Base-by-base conservation (phyloP, 139 green algal genomes). In the Chlamydomonas incerta region DNA sequence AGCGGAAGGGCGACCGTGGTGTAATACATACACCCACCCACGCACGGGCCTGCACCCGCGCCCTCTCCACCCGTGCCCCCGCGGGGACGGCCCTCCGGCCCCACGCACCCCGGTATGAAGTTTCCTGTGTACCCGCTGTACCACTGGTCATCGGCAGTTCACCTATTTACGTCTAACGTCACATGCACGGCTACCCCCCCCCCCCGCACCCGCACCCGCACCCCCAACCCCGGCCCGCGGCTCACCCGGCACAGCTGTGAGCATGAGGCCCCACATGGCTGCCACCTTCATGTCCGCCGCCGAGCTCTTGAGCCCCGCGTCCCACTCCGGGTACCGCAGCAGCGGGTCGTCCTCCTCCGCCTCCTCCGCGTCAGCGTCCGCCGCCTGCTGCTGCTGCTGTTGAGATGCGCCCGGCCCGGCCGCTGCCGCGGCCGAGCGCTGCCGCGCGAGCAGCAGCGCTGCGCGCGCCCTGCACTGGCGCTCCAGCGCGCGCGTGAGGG, bases 181-280 rank as follows among this genome's bases (percentile, higher is more conserved):
- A n/a, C n/a, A n/a, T n/a, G n/a, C n/a, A n/a, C n/a, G n/a, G n/a
- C n/a, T n/a, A n/a, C n/a, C n/a, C n/a, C n/a, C 55, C 18, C 55
- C 55, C 11, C 55, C 55, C 2, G 55, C 55, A 2, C 55, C 18
- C 55, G 13, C 18, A 6, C 55, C 18, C 55, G 9, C 2, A 2
- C 55, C 11, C 11, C 50, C 11, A 57, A 10, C 50, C 50, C 50
- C 11, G 11, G 50, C 50, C 50, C 50, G 50, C 50, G 50, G 50
- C 72, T 52, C 41, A 91, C 87, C 79, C 68, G 72, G 83, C 41
- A 91, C 83, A 9, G 77, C 55, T 47, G 74, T 87, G 31, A 91
- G 83, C 88, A 91, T 91, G 28, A 86, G 70, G 14, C 83, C 83
- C 50, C 74, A 91, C 79, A 91, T 69, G 33, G 79, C 66, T 15